phyloP scores from a whole-genome alignment of 768 basidiomycete species.

The Phaeotremella skinneri region DNA sequence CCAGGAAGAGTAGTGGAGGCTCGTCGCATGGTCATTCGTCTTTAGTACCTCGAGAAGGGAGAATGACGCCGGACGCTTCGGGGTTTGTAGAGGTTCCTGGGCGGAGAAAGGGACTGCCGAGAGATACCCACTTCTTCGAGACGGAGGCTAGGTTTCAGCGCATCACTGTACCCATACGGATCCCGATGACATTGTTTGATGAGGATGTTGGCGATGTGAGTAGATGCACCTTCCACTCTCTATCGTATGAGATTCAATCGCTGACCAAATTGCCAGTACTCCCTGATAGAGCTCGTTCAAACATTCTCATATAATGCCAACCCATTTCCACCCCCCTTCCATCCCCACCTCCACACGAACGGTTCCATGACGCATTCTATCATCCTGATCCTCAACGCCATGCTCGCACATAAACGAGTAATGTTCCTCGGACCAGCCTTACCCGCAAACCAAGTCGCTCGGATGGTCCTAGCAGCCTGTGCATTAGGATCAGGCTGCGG shows the following conservation, averaged over 20 bases:
- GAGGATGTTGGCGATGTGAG: slow-evolving; percentile 96
- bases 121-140: slow-evolving; percentile 93
- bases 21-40: slow-evolving; percentile 15
- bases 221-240: slow-evolving; percentile 23
- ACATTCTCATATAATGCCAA: slow-evolving; percentile 69
- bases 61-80: slow-evolving; percentile 17
- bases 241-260: background rate
- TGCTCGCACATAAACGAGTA: slow-evolving; percentile 92
- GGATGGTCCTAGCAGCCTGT: slow-evolving; percentile 89
- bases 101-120: slow-evolving; percentile 49
- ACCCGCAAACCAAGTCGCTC: slow-evolving; percentile 85
- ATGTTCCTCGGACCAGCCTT: slow-evolving; percentile 88
- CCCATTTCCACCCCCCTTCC: slow-evolving; percentile 61
- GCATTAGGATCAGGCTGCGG: slow-evolving; percentile 91
- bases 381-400: slow-evolving; percentile 91
- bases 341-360: slow-evolving; percentile 90
- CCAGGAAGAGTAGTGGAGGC: slow-evolving; percentile 22
- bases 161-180: slow-evolving; percentile 77
- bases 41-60: slow-evolving; percentile 19
- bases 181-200: slow-evolving; percentile 82
- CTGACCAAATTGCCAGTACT: slow-evolving; percentile 63
- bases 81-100: background rate
- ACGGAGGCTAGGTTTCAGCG: slow-evolving; percentile 79
- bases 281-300: slow-evolving; percentile 82
- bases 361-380: slow-evolving; percentile 88